Evolutionary conservation across 495 filamentous ascomycete species (phyloP).

Genomic region (Penicillium simplicissimum): DNA sequence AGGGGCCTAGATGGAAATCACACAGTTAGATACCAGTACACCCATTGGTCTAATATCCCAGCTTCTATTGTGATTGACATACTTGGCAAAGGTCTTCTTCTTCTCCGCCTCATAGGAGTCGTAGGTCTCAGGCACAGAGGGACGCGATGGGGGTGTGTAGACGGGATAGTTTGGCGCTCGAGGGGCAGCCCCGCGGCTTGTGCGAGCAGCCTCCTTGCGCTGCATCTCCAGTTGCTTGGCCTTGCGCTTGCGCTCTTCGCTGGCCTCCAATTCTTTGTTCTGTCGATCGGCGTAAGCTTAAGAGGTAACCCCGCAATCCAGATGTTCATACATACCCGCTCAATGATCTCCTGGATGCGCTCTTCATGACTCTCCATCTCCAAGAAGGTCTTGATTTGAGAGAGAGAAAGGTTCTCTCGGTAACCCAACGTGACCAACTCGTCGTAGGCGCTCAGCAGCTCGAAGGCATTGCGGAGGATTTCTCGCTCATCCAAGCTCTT

Average conservation of each 20-base stretch:
- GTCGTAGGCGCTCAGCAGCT: constrained; percentile 93
- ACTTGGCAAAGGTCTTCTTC: constrained; percentile 81
- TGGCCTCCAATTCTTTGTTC: constrained; percentile 98
- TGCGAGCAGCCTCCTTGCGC: constrained; percentile 82
- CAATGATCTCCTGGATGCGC: constrained; percentile 96
- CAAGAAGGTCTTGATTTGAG: constrained; percentile 96
- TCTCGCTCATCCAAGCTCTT: constrained; percentile 94
- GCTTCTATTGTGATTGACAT: constrained; percentile 25
- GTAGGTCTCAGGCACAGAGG: constrained; percentile 75
- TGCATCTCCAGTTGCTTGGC: constrained; percentile 98
- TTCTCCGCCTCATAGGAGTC: constrained; percentile 95
- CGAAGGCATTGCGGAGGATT: constrained; percentile 90
- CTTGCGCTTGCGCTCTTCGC: constrained; percentile 94
- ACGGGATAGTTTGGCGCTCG: constrained; percentile 81
- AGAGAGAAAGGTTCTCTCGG: constrained; percentile 89
- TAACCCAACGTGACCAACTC: constrained; percentile 95
- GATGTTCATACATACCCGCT: constrained; percentile 59
- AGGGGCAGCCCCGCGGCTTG: constrained; percentile 57
- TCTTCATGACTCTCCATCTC: constrained; percentile 99
- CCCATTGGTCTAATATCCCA: neutral
- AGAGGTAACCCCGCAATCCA: constrained; percentile 1
- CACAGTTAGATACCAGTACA: constrained; percentile 13
- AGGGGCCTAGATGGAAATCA: constrained; percentile 48
- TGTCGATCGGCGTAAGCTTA: constrained; percentile 38
- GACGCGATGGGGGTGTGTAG: constrained; percentile 78